Base-by-base conservation (phyloP, 805 yeast genomes). In the Torulaspora gathmanii region DNA sequence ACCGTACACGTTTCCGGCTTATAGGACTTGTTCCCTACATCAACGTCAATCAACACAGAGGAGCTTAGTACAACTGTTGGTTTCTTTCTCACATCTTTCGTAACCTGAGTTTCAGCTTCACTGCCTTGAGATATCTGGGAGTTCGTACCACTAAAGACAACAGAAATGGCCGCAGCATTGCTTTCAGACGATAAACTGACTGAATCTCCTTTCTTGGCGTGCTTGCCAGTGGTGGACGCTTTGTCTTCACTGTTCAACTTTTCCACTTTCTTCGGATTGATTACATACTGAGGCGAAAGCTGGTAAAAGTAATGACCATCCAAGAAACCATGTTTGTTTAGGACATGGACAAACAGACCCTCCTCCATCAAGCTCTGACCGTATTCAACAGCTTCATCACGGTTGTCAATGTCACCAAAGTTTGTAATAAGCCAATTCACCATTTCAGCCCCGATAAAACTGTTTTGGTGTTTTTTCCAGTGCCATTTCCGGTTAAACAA, bases 261-360 rank as follows among this genome's bases (percentile, higher is more conserved):
- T 12, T 52, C 56, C 4, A 50, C 34, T 7, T 34, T 25, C 31
- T 45, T 40, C n/a, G 41, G 37, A 33, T 45, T 54, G 54, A 45
- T 68, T 10, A 70, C 64, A 51, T 73, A 84, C 25, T 82, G 83
- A 0, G 77, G 76, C 16, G 72, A 73, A 41, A 90, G 63, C 55
- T 79, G 82, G 58, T 91, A 91, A 64, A 91, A 91, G 61, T 89
- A 91, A 58, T 93, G 90, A 0, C 99, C 99, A 67, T 91, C 95
- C 42, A 89, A 66, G 55, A 93, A 87, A 2, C 84, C 79, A 60
- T 91, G 97, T 27, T 91, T 74, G 36, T 78, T 72, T 49, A 85
- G 87, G 16, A 88, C 96, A 58, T 91, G 98, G n/a, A 64, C 70
- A 60, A 91, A 79, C 12, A 91, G 57, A 0, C 85, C 85, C 39